Base-by-base conservation (phyloP, 306 rosid genomes). In the Pueraria montana region DNA sequence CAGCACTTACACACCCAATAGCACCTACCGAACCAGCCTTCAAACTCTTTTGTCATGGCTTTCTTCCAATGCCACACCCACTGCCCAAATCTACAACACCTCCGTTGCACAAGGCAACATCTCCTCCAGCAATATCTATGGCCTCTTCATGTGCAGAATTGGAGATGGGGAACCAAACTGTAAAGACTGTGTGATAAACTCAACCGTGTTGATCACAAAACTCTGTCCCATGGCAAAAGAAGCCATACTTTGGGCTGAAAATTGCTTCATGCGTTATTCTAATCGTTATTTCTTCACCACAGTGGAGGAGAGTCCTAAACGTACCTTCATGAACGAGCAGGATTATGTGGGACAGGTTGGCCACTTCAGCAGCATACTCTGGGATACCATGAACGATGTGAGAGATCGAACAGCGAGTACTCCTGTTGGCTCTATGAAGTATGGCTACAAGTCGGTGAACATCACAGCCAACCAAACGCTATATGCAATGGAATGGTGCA, bases 41-140 rank as follows among this genome's bases (percentile, higher is more conserved):
- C 24, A 49, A 50, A 81, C 68, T 34, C 74, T 80, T 11, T 0
- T 72, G 5, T 38, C 58, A 17, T 59, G 84, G 79, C 78, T 80
- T 38, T 81, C n/a, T n/a, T n/a, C n/a, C n/a, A n/a, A n/a, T n/a
- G n/a, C 84, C 67, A 34, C 80, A 10, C 27, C 18, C 43, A 81
- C 38, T 6, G 14, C 45, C 30, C 8, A 43, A 71, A n/a, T 45
- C 72, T 72, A 59, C 64, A 71, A 1, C n/a, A n/a, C n/a, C n/a
- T n/a, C n/a, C n/a, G n/a, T n/a, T n/a, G n/a, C n/a, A n/a, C n/a
- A 40, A 2, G 9, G 11, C n/a, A 63, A 34, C 34, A 26, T 20
- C 20, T 14, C 62, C 32, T 30, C 49, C 8, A 16, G 24, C 80
- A 63, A 74, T 3, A 21, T 81, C 67, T 74, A 81, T 63, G 85